Percentiles rank a stretch among this genome's conserved stretches.
phyloP scores from a whole-genome alignment of 495 filamentous ascomycete species.

The Talaromyces borbonicus region DNA sequence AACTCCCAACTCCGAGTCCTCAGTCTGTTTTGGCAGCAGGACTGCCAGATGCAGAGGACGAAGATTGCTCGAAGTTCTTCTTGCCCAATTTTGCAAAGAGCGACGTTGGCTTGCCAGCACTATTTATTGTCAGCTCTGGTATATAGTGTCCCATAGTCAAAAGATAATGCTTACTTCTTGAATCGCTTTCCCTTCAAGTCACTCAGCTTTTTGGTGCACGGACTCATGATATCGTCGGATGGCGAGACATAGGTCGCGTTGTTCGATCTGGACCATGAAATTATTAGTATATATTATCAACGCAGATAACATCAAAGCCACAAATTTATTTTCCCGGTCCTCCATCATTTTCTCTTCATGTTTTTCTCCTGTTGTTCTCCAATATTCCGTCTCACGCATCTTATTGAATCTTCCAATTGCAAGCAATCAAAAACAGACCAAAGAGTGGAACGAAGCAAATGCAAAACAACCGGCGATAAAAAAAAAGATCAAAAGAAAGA shows the following conservation, averaged over 20 bases:
- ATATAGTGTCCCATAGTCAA: background rate
- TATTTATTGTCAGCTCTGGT: conserved; percentile 9
- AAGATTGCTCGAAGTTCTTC: conserved; percentile 39
- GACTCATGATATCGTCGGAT: conserved; percentile 85
- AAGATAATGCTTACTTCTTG: conserved; percentile 38
- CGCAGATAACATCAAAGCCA: too few relatives aligned
- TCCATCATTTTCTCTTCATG: background rate
- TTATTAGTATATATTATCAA: too few relatives aligned
- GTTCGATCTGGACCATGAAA: background rate
- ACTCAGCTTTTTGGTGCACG: conserved; percentile 82
- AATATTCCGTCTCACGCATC: background rate
- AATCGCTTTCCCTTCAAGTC: conserved; percentile 77
- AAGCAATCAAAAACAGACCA: background rate
- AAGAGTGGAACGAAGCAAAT: too few relatives aligned
- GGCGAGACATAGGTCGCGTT: conserved; percentile 69
- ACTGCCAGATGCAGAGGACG: conserved; percentile 12
- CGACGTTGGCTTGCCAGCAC: conserved; percentile 39
- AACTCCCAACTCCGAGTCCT: conserved; percentile 4
- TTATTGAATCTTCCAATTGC: background rate
- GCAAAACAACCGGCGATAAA: too few relatives aligned
- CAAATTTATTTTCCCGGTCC: too few relatives aligned
- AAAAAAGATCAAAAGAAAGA: conserved; percentile 5
- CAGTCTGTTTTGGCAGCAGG: background rate
- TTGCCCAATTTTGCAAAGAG: conserved; percentile 42
- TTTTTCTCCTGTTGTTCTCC: background rate